Percentiles rank a stretch among this genome's conserved stretches.
These are phyloP conservation scores for Vanilla planifolia DNA, from an alignment of 106 monocot genomes.

Conservation along the genomic window DNA sequence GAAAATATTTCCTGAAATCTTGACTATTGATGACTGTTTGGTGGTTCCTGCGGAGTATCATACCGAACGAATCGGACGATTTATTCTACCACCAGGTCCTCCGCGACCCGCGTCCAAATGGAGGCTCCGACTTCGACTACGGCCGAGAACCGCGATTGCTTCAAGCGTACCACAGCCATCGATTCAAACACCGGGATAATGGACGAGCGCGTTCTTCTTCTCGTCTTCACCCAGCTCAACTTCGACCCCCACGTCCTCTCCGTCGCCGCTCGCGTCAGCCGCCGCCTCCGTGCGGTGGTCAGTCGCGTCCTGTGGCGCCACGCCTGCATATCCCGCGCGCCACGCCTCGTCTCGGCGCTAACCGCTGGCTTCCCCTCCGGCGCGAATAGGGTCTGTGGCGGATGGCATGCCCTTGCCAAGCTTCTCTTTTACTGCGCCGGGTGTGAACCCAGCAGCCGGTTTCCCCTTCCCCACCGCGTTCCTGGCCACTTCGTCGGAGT, in stretches of 20 bases:
- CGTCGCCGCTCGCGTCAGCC: conserved; percentile 46
- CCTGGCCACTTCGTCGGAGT: conserved; percentile 11
- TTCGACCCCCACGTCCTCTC: conserved; percentile 46
- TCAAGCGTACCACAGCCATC: too few relatives aligned
- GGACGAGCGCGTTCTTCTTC: conserved; percentile 45
- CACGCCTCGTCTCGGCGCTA: conserved; percentile 31
- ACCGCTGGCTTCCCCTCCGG: background rate
- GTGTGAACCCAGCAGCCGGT: background rate
- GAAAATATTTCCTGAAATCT: too few relatives aligned
- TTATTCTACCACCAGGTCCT: too few relatives aligned
- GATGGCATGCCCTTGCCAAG: conserved; percentile 60
- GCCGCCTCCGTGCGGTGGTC: conserved; percentile 48
- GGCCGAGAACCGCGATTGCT: too few relatives aligned
- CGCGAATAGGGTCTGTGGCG: conserved; percentile 22
- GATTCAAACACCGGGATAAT: conserved; percentile 32
- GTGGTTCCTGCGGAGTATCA: too few relatives aligned
- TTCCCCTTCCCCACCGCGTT: background rate
- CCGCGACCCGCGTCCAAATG: too few relatives aligned
- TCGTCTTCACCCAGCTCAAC: conserved; percentile 48
- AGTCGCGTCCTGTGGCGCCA: conserved; percentile 58
- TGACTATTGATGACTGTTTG: too few relatives aligned
- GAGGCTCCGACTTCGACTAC: too few relatives aligned
- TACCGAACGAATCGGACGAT: too few relatives aligned
- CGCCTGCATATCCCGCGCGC: conserved; percentile 56
- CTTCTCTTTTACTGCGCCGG: conserved; percentile 56